These are phyloP conservation scores for Blastobotrys persicus DNA, from an alignment of 1,139 yeast species.

Conservation along the genomic window DNA sequence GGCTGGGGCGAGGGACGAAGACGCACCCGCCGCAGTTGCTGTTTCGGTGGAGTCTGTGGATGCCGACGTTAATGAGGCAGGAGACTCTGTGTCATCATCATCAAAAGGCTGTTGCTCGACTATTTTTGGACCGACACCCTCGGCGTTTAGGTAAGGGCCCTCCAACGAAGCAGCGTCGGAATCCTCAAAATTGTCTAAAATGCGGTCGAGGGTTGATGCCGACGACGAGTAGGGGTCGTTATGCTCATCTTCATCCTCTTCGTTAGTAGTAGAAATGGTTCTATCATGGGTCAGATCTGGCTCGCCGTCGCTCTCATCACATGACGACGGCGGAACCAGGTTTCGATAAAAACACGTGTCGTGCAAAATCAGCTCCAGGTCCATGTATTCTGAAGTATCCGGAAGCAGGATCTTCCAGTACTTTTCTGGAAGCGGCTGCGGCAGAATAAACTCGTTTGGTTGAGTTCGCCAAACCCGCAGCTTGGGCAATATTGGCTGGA, in stretches of 20 bases:
- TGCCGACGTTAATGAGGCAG: slow-evolving; percentile 1
- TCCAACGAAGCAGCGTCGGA: not conserved
- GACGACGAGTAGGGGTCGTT: slow-evolving; percentile 21
- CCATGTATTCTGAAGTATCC: slow-evolving; percentile 13
- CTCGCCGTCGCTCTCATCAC: not conserved
- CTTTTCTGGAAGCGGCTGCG: slow-evolving; percentile 67
- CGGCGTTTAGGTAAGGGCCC: not conserved
- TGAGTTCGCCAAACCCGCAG: slow-evolving; percentile 55
- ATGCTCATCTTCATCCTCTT: slow-evolving; percentile 1
- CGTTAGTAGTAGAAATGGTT: not conserved
- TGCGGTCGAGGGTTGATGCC: slow-evolving; percentile 32
- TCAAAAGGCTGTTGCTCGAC: not conserved
- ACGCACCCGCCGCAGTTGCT: not conserved
- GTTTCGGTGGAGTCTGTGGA: not conserved
- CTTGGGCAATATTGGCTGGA: slow-evolving; percentile 65
- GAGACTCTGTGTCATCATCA: not conserved
- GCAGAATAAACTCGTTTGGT: slow-evolving; percentile 55
- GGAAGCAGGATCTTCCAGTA: slow-evolving; percentile 63
- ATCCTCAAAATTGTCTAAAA: slow-evolving; percentile 29
- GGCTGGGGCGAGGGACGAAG: not conserved
- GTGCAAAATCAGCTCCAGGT: slow-evolving; percentile 24
- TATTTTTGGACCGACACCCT: not conserved
- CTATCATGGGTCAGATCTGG: not conserved
- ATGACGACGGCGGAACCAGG: slow-evolving; percentile 14
- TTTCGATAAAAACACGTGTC: slow-evolving; percentile 24